A percentile compares a stretch with the other conserved stretches of the same genome.
These are phyloP conservation scores for Paradendryphiella salina DNA, from an alignment of 2,329 filamentous ascomycete species.

Conservation along the genomic window DNA sequence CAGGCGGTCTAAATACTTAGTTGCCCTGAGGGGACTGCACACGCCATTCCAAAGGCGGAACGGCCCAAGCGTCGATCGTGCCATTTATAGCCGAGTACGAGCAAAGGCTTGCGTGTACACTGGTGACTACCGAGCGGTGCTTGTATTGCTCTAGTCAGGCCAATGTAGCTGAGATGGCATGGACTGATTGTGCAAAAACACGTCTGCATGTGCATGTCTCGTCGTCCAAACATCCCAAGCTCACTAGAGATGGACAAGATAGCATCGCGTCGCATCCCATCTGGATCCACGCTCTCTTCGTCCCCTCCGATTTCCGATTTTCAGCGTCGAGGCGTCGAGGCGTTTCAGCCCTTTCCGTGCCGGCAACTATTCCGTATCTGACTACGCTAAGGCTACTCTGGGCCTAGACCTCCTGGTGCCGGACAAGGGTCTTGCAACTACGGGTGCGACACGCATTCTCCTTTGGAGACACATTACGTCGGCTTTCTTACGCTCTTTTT, in stretches of 20 bases:
- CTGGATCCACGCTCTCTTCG: not conserved
- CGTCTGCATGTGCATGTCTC: not conserved
- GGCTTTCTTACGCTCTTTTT: constrained; percentile 1
- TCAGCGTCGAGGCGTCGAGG: not conserved
- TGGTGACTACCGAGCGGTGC: constrained; percentile 1
- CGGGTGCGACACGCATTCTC: constrained; percentile 1
- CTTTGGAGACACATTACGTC: constrained; percentile 1
- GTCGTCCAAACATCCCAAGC: not conserved
- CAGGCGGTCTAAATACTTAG: not conserved
- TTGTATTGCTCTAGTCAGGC: constrained; percentile 1
- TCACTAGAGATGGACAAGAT: not conserved
- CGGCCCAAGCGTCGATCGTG: constrained; percentile 2
- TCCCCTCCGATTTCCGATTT: constrained; percentile 1
- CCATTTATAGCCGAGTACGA: constrained; percentile 8
- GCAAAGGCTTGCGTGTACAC: constrained; percentile 11
- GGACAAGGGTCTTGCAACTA: not conserved
- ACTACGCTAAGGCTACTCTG: not conserved
- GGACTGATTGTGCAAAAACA: not conserved
- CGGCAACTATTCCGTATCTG: constrained; percentile 4
- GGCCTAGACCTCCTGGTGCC: not conserved
- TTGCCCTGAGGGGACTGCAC: not conserved
- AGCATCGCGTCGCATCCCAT: not conserved
- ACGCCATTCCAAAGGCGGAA: not conserved
- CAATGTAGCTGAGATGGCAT: not conserved
- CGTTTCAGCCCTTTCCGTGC: constrained; percentile 4